phyloP scores from a whole-genome alignment of 495 filamentous ascomycete genomes.

The Glonium stellatum region DNA sequence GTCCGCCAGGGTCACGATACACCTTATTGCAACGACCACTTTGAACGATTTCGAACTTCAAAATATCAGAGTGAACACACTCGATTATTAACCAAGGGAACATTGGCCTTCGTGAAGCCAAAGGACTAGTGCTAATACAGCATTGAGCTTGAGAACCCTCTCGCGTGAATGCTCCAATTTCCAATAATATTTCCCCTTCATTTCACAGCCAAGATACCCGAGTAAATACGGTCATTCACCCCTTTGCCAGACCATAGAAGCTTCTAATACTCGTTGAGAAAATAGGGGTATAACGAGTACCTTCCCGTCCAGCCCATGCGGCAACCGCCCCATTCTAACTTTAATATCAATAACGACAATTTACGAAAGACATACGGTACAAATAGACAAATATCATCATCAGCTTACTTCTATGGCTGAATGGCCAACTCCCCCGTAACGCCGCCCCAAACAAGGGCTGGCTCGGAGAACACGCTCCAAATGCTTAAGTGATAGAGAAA shows the following conservation, averaged over 20 bases:
- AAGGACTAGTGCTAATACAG: background rate
- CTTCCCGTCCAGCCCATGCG: background rate
- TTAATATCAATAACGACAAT: background rate
- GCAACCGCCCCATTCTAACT: background rate
- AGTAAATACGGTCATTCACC: background rate
- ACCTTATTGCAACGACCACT: constrained; percentile 1
- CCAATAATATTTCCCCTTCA: background rate
- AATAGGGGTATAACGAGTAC: background rate
- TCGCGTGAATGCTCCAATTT: background rate
- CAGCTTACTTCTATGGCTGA: background rate
- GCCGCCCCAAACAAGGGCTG: background rate
- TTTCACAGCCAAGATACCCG: background rate
- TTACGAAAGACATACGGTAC: background rate
- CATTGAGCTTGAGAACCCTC: background rate
- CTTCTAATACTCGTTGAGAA: background rate
- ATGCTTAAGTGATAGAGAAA: background rate
- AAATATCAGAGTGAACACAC: background rate
- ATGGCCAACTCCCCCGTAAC: background rate
- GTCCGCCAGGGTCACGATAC: background rate
- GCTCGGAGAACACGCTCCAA: background rate
- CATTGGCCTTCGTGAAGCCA: background rate
- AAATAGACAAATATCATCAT: background rate
- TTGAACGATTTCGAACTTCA: background rate
- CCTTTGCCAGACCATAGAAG: background rate
- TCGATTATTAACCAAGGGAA: background rate